Percentiles rank a stretch among this genome's conserved stretches.
These are phyloP conservation scores for Tetrapisispora taiwanensis DNA, from an alignment of 805 yeast genomes.

Conservation along the genomic window DNA sequence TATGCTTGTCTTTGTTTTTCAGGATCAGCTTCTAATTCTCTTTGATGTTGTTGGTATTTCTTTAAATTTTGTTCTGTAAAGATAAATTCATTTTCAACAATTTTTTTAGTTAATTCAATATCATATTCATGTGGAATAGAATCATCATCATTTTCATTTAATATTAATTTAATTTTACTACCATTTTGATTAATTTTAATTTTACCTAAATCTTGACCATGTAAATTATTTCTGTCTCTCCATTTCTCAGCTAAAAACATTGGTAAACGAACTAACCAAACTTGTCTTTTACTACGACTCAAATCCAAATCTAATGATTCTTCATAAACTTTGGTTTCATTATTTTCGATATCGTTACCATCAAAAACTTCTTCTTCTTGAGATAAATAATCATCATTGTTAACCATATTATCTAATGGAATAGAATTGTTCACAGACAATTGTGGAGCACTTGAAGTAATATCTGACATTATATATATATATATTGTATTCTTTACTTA, in stretches of 20 bases:
- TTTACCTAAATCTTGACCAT: constrained; percentile 72
- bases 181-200: constrained; percentile 59
- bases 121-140: constrained; percentile 80
- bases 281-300: constrained; percentile 49
- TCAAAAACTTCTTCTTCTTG: constrained; percentile 37
- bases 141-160: constrained; percentile 38
- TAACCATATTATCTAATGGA: constrained; percentile 3
- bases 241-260: constrained; percentile 75
- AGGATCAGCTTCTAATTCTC: constrained; percentile 29
- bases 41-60: constrained; percentile 36
- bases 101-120: constrained; percentile 62
- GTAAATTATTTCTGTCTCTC: constrained; percentile 50
- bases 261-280: constrained; percentile 90
- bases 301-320: constrained; percentile 76
- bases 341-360: constrained; percentile 35
- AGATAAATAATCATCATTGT: constrained; percentile 32
- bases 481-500: not conserved
- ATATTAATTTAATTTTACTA: constrained; percentile 42
- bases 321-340: constrained; percentile 33
- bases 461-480: not conserved
- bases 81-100: constrained; percentile 76
- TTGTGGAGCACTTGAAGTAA: not conserved
- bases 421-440: not conserved
- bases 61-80: constrained; percentile 78
- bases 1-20: constrained; percentile 30